A percentile compares a stretch with the other conserved stretches of the same genome.
These are phyloP conservation scores for Kodamaea derodonti DNA, from an alignment of 1,139 yeast genomes.

Conservation along the genomic window DNA sequence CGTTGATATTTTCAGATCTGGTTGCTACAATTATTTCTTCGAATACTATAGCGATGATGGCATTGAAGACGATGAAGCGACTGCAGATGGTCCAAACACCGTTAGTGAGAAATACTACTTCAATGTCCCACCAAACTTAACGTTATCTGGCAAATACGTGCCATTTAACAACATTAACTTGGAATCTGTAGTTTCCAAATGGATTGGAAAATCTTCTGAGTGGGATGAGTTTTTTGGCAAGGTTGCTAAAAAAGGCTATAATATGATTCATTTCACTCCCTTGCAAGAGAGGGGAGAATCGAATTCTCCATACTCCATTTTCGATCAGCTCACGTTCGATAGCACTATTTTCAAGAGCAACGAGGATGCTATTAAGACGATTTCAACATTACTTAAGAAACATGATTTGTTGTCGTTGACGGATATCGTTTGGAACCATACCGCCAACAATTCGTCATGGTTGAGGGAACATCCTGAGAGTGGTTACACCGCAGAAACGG, in stretches of 20 bases:
- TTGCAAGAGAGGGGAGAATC: slow-evolving; percentile 85
- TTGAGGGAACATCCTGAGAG: slow-evolving; percentile 80
- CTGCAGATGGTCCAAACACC: slow-evolving; percentile 19
- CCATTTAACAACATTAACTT: slow-evolving; percentile 79
- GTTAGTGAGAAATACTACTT: slow-evolving; percentile 65
- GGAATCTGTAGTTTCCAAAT: slow-evolving; percentile 85
- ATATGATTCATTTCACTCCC: slow-evolving; percentile 95
- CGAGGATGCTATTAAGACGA: slow-evolving; percentile 25
- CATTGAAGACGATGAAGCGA: slow-evolving; percentile 10
- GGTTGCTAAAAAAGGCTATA: slow-evolving; percentile 74
- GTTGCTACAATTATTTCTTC: slow-evolving; percentile 70
- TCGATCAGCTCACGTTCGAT: slow-evolving; percentile 80
- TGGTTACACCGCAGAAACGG: slow-evolving; percentile 81
- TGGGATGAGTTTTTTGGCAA: slow-evolving; percentile 69
- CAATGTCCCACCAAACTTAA: slow-evolving; percentile 76
- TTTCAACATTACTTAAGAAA: slow-evolving; percentile 44
- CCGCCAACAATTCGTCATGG: slow-evolving; percentile 90
- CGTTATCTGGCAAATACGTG: slow-evolving; percentile 51
- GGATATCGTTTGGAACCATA: slow-evolving; percentile 92
- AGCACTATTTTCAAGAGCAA: slow-evolving; percentile 52
- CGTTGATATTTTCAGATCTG: slow-evolving; percentile 67
- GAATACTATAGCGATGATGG: slow-evolving; percentile 26
- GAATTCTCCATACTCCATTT: slow-evolving; percentile 88
- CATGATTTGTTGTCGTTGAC: slow-evolving; percentile 72
- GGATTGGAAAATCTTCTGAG: slow-evolving; percentile 66